Conservation (phyloP, 2,329 filamentous ascomycete species). For the Neurospora sp. region DNA sequence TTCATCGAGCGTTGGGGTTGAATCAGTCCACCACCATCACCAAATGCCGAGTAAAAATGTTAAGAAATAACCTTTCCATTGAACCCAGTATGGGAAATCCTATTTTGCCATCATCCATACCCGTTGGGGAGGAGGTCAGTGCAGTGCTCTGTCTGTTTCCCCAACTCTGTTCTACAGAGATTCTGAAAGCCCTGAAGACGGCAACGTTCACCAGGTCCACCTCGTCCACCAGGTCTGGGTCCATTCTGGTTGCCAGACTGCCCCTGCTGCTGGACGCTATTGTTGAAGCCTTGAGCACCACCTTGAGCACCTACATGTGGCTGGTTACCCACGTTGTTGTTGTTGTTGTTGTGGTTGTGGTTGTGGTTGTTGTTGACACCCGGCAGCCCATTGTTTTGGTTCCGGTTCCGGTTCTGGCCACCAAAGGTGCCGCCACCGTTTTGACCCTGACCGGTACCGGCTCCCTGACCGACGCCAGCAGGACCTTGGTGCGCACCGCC, state of each 20-base stretch:
- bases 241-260: background rate
- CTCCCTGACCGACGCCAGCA: background rate
- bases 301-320: background rate
- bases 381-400: background rate
- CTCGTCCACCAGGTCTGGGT: background rate
- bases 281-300: background rate
- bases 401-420: background rate
- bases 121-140: too few relatives aligned
- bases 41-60: too few relatives aligned
- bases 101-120: too few relatives aligned
- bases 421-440: background rate
- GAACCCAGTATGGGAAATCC: too few relatives aligned
- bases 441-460: background rate
- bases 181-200: background rate
- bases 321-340: background rate
- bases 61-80: too few relatives aligned
- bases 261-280: background rate
- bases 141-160: too few relatives aligned
- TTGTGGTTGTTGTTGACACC: background rate
- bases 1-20: too few relatives aligned
- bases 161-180: too few relatives aligned
- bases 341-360: background rate
- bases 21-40: too few relatives aligned
- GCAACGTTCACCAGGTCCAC: background rate
- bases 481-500: background rate